Base-by-base conservation (phyloP, 148 eudicot genomes). In the Chenopodium suecicum region DNA sequence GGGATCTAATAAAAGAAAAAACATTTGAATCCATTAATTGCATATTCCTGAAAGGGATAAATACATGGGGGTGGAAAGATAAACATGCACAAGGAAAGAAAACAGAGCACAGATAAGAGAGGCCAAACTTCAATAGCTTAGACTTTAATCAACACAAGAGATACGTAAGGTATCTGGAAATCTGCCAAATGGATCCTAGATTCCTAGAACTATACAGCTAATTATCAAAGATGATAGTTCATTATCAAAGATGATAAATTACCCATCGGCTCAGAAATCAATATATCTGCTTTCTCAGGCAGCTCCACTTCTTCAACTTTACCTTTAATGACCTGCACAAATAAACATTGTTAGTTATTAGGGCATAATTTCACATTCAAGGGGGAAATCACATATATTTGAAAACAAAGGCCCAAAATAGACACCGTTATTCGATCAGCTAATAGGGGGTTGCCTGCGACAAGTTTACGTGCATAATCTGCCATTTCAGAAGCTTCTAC, bases 401-500 rank as follows among this genome's bases (percentile, higher is more conserved):
- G 63, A 46, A 56, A n/a, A 47, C 13, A 79, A 75, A 69, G 25
- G 50, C 29, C 32, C 32, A 50, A 76, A 34, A 63, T 73, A 85
- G 79, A 70, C 73, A 92, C 99, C 86, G 98, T 92, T 85, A 96
- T 94, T 85, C 94, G 89, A 81, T 94, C 85, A 73, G 92, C 86
- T 71, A 96, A 86, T 31, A 80, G 81, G 31, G 99, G 95, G 83
- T 96, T 94, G 77, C 99, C 99, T 80, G 91, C 97, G 88, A 96
- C 89, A 83, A 96, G 98, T 85, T 91, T 90, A 23, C 87, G 86
- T 31, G 99, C 99, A 87, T 96, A 92, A 44, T 94, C 98, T 80
- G 99, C 97, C 97, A 96, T 94, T 84, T 96, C 99, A 83, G 99
- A 96, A 76, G 99, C 99, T 83, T 96, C 99, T 84, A 96, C 97